These are phyloP conservation scores for Goffeauzyma gilvescens DNA, from an alignment of 768 basidiomycete genomes.

Conservation along the genomic window DNA sequence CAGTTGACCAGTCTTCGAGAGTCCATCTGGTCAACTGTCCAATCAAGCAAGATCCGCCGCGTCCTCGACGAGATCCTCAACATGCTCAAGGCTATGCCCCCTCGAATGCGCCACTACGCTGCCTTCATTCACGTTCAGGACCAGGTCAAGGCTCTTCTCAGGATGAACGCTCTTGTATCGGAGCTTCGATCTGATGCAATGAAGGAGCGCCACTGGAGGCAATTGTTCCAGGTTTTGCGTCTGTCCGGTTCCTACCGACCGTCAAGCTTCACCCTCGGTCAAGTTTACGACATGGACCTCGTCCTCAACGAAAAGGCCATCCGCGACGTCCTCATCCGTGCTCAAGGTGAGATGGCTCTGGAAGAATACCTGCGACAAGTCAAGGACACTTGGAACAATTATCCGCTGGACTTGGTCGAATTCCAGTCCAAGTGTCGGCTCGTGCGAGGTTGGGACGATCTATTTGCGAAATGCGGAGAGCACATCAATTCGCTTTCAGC, in stretches of 20 bases:
- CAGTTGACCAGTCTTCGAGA: constrained; percentile 79
- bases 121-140: constrained; percentile 98
- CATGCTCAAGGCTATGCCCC: constrained; percentile 98
- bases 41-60: constrained; percentile 70
- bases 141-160: constrained; percentile 60
- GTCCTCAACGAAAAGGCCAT: constrained; percentile 78
- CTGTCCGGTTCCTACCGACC: constrained; percentile 57
- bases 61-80: constrained; percentile 74
- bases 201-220: constrained; percentile 96
- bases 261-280: constrained; percentile 78
- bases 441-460: constrained; percentile 91
- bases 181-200: constrained; percentile 94
- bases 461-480: constrained; percentile 92
- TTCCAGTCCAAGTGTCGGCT: constrained; percentile 98
- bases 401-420: constrained; percentile 85
- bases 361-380: constrained; percentile 93
- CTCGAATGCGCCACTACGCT: constrained; percentile 93
- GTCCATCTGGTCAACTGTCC: constrained; percentile 72
- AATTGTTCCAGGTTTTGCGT: constrained; percentile 73
- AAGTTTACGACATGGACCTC: constrained; percentile 90
- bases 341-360: constrained; percentile 85
- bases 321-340: constrained; percentile 89
- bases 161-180: constrained; percentile 70
- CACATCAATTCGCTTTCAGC: constrained; percentile 87
- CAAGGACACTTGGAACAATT: constrained; percentile 89